These are phyloP conservation scores for Tuber aestivum DNA, from an alignment of 495 filamentous ascomycete species.

Conservation along the genomic window DNA sequence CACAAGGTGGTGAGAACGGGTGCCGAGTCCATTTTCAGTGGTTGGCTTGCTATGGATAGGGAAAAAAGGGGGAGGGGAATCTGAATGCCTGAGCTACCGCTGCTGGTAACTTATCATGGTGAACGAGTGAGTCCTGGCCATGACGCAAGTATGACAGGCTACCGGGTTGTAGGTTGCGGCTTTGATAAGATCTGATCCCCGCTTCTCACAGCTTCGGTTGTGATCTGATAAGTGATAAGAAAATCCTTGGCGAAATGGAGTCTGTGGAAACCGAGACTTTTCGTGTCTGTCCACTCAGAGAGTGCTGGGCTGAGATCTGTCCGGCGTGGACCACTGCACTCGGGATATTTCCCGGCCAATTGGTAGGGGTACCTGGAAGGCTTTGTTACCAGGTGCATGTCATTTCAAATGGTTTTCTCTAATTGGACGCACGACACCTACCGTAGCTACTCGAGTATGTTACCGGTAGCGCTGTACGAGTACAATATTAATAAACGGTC, in stretches of 20 bases:
- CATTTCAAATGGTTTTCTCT: too few relatives aligned
- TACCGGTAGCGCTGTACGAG: too few relatives aligned
- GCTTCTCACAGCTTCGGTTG: background rate
- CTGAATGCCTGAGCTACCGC: background rate
- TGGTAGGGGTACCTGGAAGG: too few relatives aligned
- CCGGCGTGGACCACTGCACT: too few relatives aligned
- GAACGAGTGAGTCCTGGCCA: background rate
- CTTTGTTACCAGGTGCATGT: too few relatives aligned
- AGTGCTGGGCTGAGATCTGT: background rate
- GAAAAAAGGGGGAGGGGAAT: background rate
- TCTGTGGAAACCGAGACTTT: background rate
- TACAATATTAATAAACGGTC: too few relatives aligned
- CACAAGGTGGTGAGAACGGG: slow-evolving; percentile 38
- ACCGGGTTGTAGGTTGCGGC: background rate
- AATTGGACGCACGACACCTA: too few relatives aligned
- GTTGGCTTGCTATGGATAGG: background rate
- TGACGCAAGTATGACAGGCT: slow-evolving; percentile 3
- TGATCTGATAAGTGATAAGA: background rate
- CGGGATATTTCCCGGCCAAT: too few relatives aligned
- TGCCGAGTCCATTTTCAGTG: slow-evolving; percentile 31
- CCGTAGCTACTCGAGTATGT: too few relatives aligned
- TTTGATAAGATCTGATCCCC: background rate
- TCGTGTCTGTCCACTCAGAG: background rate
- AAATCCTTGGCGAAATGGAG: background rate
- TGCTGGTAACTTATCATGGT: background rate